Conservation (phyloP, 2,329 filamentous ascomycete genomes). For the Beauveria varroae region DNA sequence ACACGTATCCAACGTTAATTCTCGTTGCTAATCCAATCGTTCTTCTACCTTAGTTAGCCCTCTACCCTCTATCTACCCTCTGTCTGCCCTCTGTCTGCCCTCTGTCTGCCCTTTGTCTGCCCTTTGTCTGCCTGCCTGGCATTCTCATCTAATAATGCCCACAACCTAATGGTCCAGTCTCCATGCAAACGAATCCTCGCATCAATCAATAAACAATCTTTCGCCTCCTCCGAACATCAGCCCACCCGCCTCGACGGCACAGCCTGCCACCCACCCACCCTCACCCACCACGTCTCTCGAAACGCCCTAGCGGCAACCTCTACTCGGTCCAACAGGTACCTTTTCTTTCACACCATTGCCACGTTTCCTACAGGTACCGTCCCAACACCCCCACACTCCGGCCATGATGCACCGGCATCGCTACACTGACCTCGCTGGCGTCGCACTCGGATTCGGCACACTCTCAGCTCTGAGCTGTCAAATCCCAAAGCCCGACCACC, state of each 20-base stretch:
- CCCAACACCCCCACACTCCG: background rate
- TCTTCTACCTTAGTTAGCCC: background rate
- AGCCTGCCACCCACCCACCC: background rate
- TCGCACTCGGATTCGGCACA: no score
- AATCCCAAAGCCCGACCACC: no score
- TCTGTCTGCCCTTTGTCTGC: background rate
- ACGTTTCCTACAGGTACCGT: background rate
- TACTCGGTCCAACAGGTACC: background rate
- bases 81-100: background rate
- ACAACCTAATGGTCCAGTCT: background rate
- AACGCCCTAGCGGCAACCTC: background rate
- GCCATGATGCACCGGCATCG: no score
- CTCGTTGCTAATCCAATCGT: background rate
- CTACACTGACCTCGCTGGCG: background rate
- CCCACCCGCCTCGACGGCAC: background rate
- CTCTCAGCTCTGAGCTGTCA: no score
- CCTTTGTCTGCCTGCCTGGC: background rate
- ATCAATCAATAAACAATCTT: background rate
- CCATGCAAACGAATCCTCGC: background rate
- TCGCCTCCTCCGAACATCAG: background rate
- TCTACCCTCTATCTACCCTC: background rate
- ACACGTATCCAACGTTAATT: background rate
- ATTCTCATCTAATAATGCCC: background rate
- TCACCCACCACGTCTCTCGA: background rate
- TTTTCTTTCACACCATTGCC: background rate